phyloP scores from a whole-genome alignment of 2,329 filamentous ascomycete species.

The Aspergillus ustus region DNA sequence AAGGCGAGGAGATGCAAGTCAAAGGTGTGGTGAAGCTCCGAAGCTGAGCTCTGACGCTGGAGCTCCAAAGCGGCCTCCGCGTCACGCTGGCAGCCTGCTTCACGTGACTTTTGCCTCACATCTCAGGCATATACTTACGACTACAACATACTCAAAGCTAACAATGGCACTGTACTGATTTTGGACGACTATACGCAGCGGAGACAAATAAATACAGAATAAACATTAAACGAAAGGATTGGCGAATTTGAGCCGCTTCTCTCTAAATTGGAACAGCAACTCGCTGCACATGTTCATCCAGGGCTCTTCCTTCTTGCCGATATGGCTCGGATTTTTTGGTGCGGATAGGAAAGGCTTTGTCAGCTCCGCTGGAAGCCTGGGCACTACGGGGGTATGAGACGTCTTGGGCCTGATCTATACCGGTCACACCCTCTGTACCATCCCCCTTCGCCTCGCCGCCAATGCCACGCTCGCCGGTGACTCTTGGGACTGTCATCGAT shows the following conservation, averaged over 20 bases:
- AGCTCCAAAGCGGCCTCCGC: conserved; percentile 18
- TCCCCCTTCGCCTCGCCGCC: background rate
- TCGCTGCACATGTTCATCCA: conserved; percentile 17
- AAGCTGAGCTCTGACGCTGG: conserved; percentile 25
- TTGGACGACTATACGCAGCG: background rate
- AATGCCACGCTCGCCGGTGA: background rate
- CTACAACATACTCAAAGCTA: no score
- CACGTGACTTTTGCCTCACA: conserved; percentile 19
- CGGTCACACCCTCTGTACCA: background rate
- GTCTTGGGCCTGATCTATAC: background rate
- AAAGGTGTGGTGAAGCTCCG: conserved; percentile 18
- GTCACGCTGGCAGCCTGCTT: conserved; percentile 22
- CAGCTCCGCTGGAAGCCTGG: conserved; percentile 8
- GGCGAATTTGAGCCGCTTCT: background rate
- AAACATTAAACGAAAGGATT: background rate
- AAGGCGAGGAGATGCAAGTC: conserved; percentile 15
- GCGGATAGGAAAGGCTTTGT: conserved; percentile 1
- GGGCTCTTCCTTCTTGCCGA: background rate
- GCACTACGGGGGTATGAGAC: background rate
- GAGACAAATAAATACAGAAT: conserved; percentile 9
- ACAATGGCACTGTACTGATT: background rate
- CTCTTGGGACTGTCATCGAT: background rate
- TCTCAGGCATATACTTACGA: conserved; percentile 9
- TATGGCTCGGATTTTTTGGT: conserved; percentile 5
- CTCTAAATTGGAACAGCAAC: conserved; percentile 22